phyloP scores from a whole-genome alignment of 1,284 basidiomycete species.

The Papiliotrema fonsecae region DNA sequence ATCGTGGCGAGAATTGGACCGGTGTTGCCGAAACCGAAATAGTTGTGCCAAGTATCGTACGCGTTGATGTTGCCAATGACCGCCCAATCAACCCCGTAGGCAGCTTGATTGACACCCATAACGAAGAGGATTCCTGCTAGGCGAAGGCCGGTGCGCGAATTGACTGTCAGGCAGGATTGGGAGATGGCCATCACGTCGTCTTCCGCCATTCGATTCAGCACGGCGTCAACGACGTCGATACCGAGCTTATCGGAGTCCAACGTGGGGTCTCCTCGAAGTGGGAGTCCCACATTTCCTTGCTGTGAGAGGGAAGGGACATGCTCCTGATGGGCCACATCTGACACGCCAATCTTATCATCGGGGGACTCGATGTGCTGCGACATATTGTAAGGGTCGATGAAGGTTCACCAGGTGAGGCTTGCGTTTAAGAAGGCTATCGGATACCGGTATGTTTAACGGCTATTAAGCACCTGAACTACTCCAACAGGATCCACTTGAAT shows the following conservation, averaged over 20 bases:
- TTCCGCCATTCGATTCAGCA: slow-evolving; percentile 3
- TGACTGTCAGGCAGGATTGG: neutral
- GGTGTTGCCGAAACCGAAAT: neutral
- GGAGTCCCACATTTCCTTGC: no score
- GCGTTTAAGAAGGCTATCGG: no score
- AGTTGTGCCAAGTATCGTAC: neutral
- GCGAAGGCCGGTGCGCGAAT: slow-evolving; percentile 2
- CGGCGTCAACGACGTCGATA: neutral
- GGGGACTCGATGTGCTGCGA: neutral
- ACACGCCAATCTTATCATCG: neutral
- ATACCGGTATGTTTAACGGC: no score
- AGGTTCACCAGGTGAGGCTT: neutral
- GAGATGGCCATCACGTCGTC: slow-evolving; percentile 6
- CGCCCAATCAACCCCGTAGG: neutral
- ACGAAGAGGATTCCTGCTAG: slow-evolving; percentile 4
- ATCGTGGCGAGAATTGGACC: neutral
- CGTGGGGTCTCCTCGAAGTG: no score
- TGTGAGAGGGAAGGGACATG: no score
- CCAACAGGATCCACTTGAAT: no score
- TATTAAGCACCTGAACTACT: no score
- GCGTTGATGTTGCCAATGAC: slow-evolving; percentile 1
- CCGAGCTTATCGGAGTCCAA: no score
- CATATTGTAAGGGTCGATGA: no score
- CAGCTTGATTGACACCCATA: slow-evolving; percentile 7
- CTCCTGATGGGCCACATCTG: no score